Evolutionary conservation across 495 filamentous ascomycete species (phyloP), one percentile per base, ranked within the genome.

Genomic region (Penicillium lagena): DNA sequence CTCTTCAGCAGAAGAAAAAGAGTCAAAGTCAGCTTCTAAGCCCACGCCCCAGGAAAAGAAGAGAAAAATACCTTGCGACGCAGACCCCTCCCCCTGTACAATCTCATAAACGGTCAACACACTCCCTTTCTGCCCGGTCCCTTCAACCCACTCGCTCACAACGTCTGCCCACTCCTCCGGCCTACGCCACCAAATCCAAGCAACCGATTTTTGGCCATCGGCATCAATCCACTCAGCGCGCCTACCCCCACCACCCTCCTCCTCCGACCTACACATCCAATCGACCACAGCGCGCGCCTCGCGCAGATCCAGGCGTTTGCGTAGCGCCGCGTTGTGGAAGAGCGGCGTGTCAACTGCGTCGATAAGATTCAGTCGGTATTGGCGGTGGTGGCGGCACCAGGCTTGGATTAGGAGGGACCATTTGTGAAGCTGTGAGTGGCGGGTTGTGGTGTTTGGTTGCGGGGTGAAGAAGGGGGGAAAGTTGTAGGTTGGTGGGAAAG

Each of bases 341-440:
- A 88, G 65, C 0, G 80, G 79, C 0, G 66, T 67, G 22, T 77
- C 73, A 9, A 85, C 57, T 2, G 79, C 75, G 13, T 86, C 71
- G 33, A 77, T 65, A 10, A 93, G 68, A 3, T 81, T 70, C 28
- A 96, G 75, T 29, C 78, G 77, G 72, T 78, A 94, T 54, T 86
- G 59, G 34, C 75, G 80, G 66, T 91, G 78, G 60, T 84, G 74
- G 0, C 80, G 78, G 63, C 87, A 90, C 82, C 93, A 98, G 54
- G 82, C 54, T 45, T 85, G 87, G 55, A 98, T 81, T 12, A 95
- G 78, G n/a, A 78, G 58, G 34, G 85, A 82, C 93, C 93, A 98
- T 68, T 85, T 87, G 30, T 74, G 64, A 41, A 89, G 80, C 61
- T 97, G 93, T 15, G 80, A 76, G 63, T 79, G 75, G 55, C 79